Base-by-base conservation (phyloP, 805 yeast species). In the Wickerhamiella kurtzmanii region DNA sequence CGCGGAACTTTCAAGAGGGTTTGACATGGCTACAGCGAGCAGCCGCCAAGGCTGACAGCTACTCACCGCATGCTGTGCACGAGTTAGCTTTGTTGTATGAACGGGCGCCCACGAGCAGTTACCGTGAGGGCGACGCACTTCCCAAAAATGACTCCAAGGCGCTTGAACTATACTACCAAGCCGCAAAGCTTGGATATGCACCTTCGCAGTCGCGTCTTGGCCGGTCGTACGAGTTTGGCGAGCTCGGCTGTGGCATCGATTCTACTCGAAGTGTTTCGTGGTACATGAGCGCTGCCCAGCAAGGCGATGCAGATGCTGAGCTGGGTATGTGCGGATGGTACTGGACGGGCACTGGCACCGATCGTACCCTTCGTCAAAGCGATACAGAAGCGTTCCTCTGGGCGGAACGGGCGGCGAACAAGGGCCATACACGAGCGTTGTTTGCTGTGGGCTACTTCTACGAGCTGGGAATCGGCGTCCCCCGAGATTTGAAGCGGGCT, bases 241-340 rank as follows among this genome's bases (percentile, higher is more conserved):
- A 74, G 35, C 60, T 76, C 21, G 73, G 72, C 2, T 65, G 77
- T 45, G 58, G 65, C 2, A 66, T 75, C 1, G 77, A 77, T 53
- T 71, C 83, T 3, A 66, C 70, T 46, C 71, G 74, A 51, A 75
- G 82, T 6, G 71, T 82, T 43, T 81, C 81, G 13, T 83, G 89
- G 88, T 83, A 82, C 61, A 68, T 79, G 8, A 69, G 75, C 46
- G 80, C 84, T 2, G 85, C 87, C 42, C 72, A 69, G 39, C 68
- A 72, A 49, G 81, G 80, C 15, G 79, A 80, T 55, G 70, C 80
- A 0, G 75, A 79, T 56, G 79, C 84, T 2, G 81, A 82, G 59
- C 67, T 82, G 59, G 85, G 84, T 0, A 63, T 82, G 35, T 75
- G 82, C 49, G 87, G 87, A 16, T 83, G 92, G 92, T 82, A 80